Conservation (phyloP, 805 yeast genomes). For the Wickerhamiella dianesei region DNA sequence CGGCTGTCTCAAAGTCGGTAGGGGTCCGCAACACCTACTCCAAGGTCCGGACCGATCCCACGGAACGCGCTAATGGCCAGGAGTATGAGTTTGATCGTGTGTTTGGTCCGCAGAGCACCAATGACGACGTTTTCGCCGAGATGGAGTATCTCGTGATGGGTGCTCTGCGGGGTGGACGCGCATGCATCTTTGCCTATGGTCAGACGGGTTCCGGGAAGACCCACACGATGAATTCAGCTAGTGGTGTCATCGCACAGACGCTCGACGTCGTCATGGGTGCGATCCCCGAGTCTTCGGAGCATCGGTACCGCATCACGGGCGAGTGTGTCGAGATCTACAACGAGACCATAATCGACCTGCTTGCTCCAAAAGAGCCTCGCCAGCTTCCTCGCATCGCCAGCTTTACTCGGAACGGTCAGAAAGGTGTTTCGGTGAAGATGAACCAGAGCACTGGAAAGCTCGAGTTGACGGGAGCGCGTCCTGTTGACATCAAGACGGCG, state of each 20-base stretch:
- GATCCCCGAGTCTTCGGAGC: slow-evolving; percentile 26
- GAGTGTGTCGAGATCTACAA: slow-evolving; percentile 85
- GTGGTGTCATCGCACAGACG: slow-evolving; percentile 76
- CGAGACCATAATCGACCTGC: slow-evolving; percentile 61
- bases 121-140: slow-evolving; percentile 63
- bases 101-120: slow-evolving; percentile 41
- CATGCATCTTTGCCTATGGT: slow-evolving; percentile 92
- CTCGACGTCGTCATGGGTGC: slow-evolving; percentile 54
- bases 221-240: slow-evolving; percentile 63
- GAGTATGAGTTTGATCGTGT: slow-evolving; percentile 65
- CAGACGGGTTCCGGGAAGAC: slow-evolving; percentile 97
- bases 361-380: slow-evolving; percentile 25
- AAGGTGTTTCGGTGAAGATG: slow-evolving; percentile 53
- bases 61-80: slow-evolving; percentile 16
- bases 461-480: slow-evolving; percentile 44
- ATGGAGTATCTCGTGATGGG: slow-evolving; percentile 75
- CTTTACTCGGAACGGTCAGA: background rate
- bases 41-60: background rate
- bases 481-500: slow-evolving; percentile 34
- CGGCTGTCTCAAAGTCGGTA: slow-evolving; percentile 22
- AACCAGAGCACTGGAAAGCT: slow-evolving; percentile 43
- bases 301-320: slow-evolving; percentile 43
- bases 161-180: slow-evolving; percentile 78
- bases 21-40: background rate
- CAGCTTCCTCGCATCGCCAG: background rate